Base-by-base conservation (phyloP, 176 grass and related monocot species). In the Puya raimondii region DNA sequence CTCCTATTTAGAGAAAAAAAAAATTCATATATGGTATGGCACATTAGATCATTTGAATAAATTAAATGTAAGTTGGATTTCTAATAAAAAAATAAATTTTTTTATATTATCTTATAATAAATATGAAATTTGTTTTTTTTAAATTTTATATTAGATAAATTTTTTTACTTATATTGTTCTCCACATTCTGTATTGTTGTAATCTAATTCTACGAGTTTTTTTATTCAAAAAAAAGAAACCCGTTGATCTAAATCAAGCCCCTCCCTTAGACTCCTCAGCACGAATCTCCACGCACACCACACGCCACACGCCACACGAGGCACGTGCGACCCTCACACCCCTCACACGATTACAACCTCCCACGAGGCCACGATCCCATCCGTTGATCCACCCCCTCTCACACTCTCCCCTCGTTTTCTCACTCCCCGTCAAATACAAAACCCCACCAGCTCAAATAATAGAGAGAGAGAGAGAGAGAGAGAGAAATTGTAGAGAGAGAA, bases 341-440 rank as follows among this genome's bases (percentile, higher is more conserved):
- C 56, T 61, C 56, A 22, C 56, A 61, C 56, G 56, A 12, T 61
- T 9, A 2, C 53, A n/a, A 2, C 53, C 51, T 17, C 53, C 53
- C 4, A 14, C 18, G 53, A 3, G 15, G 11, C 51, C 12, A 11
- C 51, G 16, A 54, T 13, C 51, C 5, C 51, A 58, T 13, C 7
- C 17, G 9, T 16, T 5, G 56, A 42, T 42, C 68, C 64, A 16
- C 13, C 12, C 47, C 49, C 26, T 33, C 20, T 53, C 66, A 16
- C 63, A 23, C 33, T 61, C 63, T 77, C 73, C 27, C 67, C 29
- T 72, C 67, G 10, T 61, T 61, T 61, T 18, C 56, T 61, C 56
- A 18, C 56, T 16, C 17, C 21, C n/a, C 16, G 21, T 61, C 7
- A 56, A 9, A 22, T 18, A 61, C 56, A 61, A 61, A 22, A 61